Conservation (phyloP, 1,284 basidiomycete genomes). For the Tilletia setariae region DNA sequence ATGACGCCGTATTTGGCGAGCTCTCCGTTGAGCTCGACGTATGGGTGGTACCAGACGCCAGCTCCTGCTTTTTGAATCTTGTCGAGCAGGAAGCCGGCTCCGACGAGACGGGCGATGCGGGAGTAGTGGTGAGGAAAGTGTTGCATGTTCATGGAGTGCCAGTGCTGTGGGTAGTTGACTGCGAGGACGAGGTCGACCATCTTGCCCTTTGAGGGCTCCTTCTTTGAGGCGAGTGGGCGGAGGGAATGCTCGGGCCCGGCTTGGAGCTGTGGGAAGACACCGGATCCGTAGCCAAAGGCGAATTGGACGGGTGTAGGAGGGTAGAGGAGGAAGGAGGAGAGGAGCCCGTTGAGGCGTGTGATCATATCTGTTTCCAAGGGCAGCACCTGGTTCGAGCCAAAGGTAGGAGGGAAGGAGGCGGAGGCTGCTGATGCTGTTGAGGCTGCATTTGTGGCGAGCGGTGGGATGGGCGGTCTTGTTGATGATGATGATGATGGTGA, state of each 20-base stretch:
- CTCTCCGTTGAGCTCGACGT: slow-evolving; percentile 58
- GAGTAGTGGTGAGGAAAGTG: slow-evolving; percentile 88
- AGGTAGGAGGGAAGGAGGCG: slow-evolving; percentile 34
- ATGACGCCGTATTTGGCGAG: slow-evolving; percentile 98
- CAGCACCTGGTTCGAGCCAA: slow-evolving; percentile 43
- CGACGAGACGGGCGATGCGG: slow-evolving; percentile 73
- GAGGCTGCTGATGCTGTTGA: neutral
- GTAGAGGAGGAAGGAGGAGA: slow-evolving; percentile 58
- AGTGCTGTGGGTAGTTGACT: slow-evolving; percentile 83
- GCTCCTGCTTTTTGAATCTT: slow-evolving; percentile 75
- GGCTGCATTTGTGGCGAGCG: neutral
- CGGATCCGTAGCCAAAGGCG: slow-evolving; percentile 91
- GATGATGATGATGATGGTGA: no score
- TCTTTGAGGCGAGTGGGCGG: slow-evolving; percentile 1
- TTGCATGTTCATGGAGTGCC: slow-evolving; percentile 89
- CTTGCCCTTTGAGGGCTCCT: slow-evolving; percentile 24
- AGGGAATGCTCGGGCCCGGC: slow-evolving; percentile 55
- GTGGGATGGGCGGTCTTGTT: neutral
- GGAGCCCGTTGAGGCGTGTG: slow-evolving; percentile 29
- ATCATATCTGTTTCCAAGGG: slow-evolving; percentile 28
- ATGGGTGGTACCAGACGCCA: slow-evolving; percentile 70
- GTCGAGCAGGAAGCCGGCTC: slow-evolving; percentile 68
- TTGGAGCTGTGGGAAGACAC: slow-evolving; percentile 82
- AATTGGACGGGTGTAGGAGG: slow-evolving; percentile 76
- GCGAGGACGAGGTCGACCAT: slow-evolving; percentile 96